A percentile compares a stretch with the other conserved stretches of the same genome.
Conservation (phyloP, 306 rosid species). For the Cucumis sativus region DNA sequence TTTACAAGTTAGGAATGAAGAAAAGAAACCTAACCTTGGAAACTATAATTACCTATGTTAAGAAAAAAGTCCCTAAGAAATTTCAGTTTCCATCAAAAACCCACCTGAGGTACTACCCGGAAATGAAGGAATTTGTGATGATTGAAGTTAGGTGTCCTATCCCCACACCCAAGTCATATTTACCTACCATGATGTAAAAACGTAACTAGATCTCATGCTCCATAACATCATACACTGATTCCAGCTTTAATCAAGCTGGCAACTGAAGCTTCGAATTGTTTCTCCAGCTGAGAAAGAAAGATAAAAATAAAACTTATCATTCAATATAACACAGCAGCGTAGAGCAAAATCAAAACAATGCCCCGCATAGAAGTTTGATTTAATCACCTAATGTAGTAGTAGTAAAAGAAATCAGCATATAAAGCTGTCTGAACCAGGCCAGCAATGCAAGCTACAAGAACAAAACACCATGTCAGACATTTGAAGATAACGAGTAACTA, state of each 20-base stretch:
- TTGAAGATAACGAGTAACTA: not conserved
- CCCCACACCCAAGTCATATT: slow-evolving; percentile 6
- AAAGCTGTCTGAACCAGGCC: slow-evolving; percentile 91
- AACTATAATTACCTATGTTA: slow-evolving; percentile 5
- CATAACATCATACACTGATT: slow-evolving; percentile 13
- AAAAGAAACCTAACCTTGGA: not conserved
- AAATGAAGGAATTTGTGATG: slow-evolving; percentile 3
- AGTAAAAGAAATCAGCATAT: slow-evolving; percentile 95
- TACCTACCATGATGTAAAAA: slow-evolving; percentile 14
- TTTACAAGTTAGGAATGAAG: slow-evolving; percentile 16
- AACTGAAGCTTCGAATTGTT: slow-evolving; percentile 72
- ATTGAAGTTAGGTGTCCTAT: not conserved
- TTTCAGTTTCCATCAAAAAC: slow-evolving; percentile 5
- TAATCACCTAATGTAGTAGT: slow-evolving; percentile 69
- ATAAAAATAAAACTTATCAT: not conserved
- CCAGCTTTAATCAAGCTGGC: slow-evolving; percentile 51
- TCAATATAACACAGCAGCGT: not conserved
- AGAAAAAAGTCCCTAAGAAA: slow-evolving; percentile 15
- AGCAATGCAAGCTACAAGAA: slow-evolving; percentile 54
- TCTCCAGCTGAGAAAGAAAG: slow-evolving; percentile 71
- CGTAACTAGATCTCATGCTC: slow-evolving; percentile 9
- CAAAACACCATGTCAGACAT: not conserved
- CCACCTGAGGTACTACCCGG: not conserved
- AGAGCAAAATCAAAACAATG: not conserved
- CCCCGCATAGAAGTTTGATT: not conserved